These are phyloP conservation scores for Rhytidhysteron rufulum DNA, from an alignment of 2,329 filamentous ascomycete genomes.

Conservation along the genomic window DNA sequence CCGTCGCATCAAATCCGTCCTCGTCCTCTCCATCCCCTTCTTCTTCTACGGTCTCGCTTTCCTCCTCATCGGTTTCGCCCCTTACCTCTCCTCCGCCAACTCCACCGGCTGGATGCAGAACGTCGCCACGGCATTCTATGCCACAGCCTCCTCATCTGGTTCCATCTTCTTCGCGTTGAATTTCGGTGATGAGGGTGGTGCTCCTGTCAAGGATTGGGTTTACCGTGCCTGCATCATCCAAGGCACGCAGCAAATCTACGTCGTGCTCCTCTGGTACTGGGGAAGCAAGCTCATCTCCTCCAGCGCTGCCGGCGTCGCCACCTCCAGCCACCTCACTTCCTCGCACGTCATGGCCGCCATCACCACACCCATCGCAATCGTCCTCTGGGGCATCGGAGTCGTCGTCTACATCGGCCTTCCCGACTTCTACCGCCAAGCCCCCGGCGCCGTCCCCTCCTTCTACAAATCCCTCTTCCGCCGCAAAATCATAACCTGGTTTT, in stretches of 20 bases:
- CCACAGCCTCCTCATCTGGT: conserved; percentile 58
- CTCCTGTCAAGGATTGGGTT: conserved; percentile 60
- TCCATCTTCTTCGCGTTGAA: conserved; percentile 63
- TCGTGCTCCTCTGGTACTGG: conserved; percentile 64
- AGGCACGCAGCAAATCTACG: conserved; percentile 62
- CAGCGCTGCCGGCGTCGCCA: conserved; percentile 38
- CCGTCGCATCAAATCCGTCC: conserved; percentile 54
- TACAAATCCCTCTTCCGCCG: conserved; percentile 58
- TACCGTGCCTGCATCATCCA: conserved; percentile 62
- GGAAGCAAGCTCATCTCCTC: conserved; percentile 51
- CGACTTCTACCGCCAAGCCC: conserved; percentile 61
- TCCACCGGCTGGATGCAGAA: conserved; percentile 54
- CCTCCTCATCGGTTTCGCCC: conserved; percentile 57
- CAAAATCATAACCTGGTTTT: conserved; percentile 64
- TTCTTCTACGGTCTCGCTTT: conserved; percentile 60
- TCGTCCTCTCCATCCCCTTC: conserved; percentile 56
- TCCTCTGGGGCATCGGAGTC: conserved; percentile 55
- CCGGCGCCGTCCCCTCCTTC: conserved; percentile 61
- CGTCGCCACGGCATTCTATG: conserved; percentile 58
- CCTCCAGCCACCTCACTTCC: neutral
- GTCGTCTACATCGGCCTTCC: conserved; percentile 58
- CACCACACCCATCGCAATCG: conserved; percentile 52
- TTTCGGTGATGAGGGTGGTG: conserved; percentile 60
- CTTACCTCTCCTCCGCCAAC: conserved; percentile 41
- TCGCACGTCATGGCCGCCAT: conserved; percentile 39